Base-by-base conservation (phyloP, 1,139 yeast species). In the Yamadazyma membranifaciens region DNA sequence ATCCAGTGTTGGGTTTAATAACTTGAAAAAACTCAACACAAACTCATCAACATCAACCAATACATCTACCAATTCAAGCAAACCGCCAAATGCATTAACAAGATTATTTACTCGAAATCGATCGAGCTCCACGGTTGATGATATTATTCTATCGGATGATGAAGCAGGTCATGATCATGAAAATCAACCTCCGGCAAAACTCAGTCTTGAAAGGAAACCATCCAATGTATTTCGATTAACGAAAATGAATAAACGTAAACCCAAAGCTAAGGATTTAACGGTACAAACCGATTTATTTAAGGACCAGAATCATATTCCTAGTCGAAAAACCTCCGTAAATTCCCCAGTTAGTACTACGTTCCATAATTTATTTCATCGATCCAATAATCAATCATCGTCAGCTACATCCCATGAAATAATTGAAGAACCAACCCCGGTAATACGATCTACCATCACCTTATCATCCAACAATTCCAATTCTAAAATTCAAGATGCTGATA, bases 391-490 rank as follows among this genome's bases (percentile, higher is more conserved):
- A 20, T 6, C 24, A 5, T 7, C 7, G 7, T 16, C 11, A 3
- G 13, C 6, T 16, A 35, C 5, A 3, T 16, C 30, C 12, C 13
- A 11, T 13, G 11, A 9, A 6, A 4, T 27, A 4, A 24, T 13
- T 11, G 25, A 27, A 7, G 51, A 48, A 28, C 52, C 47, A 12
- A 6, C 37, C 10, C 40, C 39, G 17, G n/a, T 54, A 6, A 44
- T 51, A 13, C 48, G 69, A 43, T 52, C 61, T 1, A 52, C 65
- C 1, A 46, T 69, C n/a, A 54, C 62, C 4, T 53, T 70, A 16
- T 69, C 75, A 0, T 69, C 75, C 2, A 69, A 63, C 44, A 70
- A 63, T 45, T 69, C 75, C 14, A 71, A 70, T 46, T 69, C 75
- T 4, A 52, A 52, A 15, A 59, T 71, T n/a, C 51, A 66, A 0